A percentile compares a stretch with the other conserved stretches of the same genome.
Conservation (phyloP, 495 filamentous ascomycete genomes). For the Hypoxylon trugodes region DNA sequence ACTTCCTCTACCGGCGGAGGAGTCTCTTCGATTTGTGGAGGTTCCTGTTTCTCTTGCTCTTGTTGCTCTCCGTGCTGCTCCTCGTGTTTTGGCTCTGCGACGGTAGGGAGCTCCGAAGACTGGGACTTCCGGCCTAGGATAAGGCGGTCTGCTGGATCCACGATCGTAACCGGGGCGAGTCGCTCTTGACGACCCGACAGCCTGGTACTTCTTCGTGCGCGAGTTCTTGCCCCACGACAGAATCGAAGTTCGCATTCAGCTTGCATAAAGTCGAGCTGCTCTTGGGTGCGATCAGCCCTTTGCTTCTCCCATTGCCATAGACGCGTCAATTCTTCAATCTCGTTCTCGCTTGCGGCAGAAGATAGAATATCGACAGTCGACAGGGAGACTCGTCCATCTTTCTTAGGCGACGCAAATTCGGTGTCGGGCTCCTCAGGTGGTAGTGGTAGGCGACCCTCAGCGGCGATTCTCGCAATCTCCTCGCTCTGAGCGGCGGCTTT, state of each 20-base stretch:
- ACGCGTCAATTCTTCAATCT: conserved; percentile 67
- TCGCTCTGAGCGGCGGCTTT: conserved; percentile 67
- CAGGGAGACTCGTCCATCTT: conserved; percentile 51
- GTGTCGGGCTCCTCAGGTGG: conserved; percentile 55
- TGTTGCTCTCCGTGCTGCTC: not conserved
- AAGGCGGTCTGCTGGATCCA: conserved; percentile 52
- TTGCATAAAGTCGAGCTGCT: conserved; percentile 81
- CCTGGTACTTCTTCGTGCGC: conserved; percentile 35
- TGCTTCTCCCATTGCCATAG: conserved; percentile 71
- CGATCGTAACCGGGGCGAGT: conserved; percentile 38
- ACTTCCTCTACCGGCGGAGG: conserved; percentile 15
- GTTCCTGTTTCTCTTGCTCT: not conserved
- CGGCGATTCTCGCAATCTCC: conserved; percentile 67
- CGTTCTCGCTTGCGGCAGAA: conserved; percentile 56
- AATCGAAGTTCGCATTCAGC: conserved; percentile 79
- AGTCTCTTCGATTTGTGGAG: not conserved
- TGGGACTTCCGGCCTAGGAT: conserved; percentile 49
- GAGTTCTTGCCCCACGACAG: conserved; percentile 64
- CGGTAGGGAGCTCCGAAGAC: not conserved
- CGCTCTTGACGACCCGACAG: conserved; percentile 44
- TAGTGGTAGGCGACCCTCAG: conserved; percentile 69
- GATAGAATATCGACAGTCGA: conserved; percentile 50
- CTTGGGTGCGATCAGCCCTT: conserved; percentile 70
- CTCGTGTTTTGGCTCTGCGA: not conserved
- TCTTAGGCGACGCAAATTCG: conserved; percentile 55